phyloP scores from a whole-genome alignment of 805 yeast species.

The Citeromyces nyonsensis region DNA sequence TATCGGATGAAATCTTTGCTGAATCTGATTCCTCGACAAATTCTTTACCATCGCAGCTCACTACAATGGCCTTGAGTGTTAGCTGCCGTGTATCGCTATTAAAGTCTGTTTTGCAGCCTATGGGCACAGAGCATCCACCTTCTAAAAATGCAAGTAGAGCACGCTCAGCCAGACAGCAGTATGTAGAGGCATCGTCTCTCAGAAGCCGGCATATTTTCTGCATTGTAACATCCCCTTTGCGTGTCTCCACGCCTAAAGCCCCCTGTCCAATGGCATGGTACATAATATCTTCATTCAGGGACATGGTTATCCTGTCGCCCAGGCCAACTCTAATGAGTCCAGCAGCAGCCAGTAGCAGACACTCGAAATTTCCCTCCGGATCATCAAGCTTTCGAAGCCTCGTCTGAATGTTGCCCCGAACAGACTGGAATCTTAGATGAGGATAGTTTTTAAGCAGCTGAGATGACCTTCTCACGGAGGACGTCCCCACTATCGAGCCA shows the following conservation, averaged over 20 bases:
- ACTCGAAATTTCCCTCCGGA: conserved; percentile 42
- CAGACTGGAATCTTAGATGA: conserved; percentile 59
- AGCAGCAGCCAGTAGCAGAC: conserved; percentile 84
- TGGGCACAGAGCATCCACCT: conserved; percentile 97
- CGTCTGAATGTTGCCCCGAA: conserved; percentile 76
- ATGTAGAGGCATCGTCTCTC: conserved; percentile 48
- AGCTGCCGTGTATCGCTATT: conserved; percentile 25
- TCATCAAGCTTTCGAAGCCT: conserved; percentile 72
- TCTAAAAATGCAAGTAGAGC: conserved; percentile 76
- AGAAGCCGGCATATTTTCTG: conserved; percentile 44
- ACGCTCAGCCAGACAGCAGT: conserved; percentile 80
- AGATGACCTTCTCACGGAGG: conserved; percentile 87
- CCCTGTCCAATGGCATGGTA: conserved; percentile 98
- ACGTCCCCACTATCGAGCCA: conserved; percentile 85
- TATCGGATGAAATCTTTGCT: conserved; percentile 20
- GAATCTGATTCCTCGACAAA: conserved; percentile 41
- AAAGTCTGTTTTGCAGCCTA: conserved; percentile 64
- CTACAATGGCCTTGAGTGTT: conserved; percentile 54
- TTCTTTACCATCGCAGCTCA: conserved; percentile 69
- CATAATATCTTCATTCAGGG: conserved; percentile 65
- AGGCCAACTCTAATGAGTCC: conserved; percentile 69
- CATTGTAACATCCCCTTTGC: conserved; percentile 49
- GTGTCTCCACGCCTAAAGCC: conserved; percentile 85
- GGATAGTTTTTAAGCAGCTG: conserved; percentile 76
- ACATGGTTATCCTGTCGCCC: conserved; percentile 59